Base-by-base conservation (phyloP, 2,329 filamentous ascomycete genomes). In the Nothophaeocryptopus gaeumannii region DNA sequence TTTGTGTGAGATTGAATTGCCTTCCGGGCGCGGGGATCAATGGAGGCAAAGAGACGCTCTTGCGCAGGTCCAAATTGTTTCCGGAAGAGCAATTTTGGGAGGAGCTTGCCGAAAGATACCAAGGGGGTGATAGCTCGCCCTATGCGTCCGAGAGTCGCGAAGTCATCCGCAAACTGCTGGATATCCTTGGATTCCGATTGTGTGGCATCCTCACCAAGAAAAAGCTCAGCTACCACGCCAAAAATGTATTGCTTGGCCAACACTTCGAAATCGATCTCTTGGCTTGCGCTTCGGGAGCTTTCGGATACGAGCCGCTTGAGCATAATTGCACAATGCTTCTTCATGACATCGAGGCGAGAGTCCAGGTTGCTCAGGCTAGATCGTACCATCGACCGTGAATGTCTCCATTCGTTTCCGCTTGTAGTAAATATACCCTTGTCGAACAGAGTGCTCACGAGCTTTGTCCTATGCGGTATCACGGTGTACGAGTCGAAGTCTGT, bases 231-330 rank as follows among this genome's bases (percentile, higher is more conserved):
- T 26, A 26, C 7, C 4, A 26, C 20, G 20, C 20, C 20, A 26
- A 26, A 26, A 4, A 26, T 26, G 20, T 26, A 26, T 3, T 26
- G 20, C 7, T 26, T 26, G 3, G 20, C 20, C 3, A 85, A 67
- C 7, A 78, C 74, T 62, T 82, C 78, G 20, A 87, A 67, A 56
- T 86, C 80, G 5, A 86, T 7, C 74, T 0, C 73, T 75, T 2
- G 72, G 67, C 39, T 82, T 76, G 47, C 78, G 69, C 0, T 64
- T 61, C 0, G 81, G 80, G 10, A 88, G 74, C 32, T 75, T 73
- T 16, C 73, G 70, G 12, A 86, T 69, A 41, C 88, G 68, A 13
- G 75, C 70, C 29, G 73, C 65, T 8, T 84, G 71, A 67, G 85
- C 81, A 2, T 65, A 66, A 56, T 86, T 82, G 45, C 20, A 7